A percentile compares a stretch with the other conserved stretches of the same genome.
These are phyloP conservation scores for Trichosporon sp. DNA, from an alignment of 1,284 basidiomycete species.

Conservation along the genomic window DNA sequence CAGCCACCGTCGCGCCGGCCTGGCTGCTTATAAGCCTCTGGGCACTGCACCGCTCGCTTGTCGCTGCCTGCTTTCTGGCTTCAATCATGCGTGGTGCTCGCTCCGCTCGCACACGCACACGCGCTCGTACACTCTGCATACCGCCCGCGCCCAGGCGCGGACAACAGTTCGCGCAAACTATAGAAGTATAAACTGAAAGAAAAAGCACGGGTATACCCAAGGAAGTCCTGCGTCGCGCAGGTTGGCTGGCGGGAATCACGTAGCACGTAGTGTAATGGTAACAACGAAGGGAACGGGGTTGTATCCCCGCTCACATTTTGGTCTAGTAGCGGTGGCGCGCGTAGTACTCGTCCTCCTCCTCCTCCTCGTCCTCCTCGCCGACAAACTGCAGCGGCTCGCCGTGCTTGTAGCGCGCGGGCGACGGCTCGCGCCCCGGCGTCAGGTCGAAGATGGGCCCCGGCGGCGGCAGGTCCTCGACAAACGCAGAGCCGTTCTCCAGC, in stretches of 20 bases:
- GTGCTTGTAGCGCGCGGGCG: conserved; percentile 72
- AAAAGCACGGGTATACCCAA: neutral
- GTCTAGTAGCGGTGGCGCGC: neutral
- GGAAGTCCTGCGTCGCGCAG: neutral
- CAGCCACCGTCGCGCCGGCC: no score
- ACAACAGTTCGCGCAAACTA: no score
- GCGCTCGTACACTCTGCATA: no score
- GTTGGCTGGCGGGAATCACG: neutral
- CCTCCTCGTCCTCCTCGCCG: conserved; percentile 4
- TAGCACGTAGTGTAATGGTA: neutral
- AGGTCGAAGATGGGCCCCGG: conserved; percentile 48
- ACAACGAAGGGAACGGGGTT: neutral
- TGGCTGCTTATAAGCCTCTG: neutral
- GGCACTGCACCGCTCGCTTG: no score
- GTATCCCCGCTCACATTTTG: neutral
- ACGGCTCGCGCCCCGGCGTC: conserved; percentile 56
- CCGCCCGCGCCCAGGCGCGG: no score
- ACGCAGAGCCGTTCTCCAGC: neutral
- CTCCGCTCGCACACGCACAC: no score
- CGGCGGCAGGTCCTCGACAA: conserved; percentile 20
- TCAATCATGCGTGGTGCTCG: no score
- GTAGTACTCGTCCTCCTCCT: conserved; percentile 2
- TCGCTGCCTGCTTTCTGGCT: no score
- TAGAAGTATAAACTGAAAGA: neutral
- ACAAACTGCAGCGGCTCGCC: conserved; percentile 71